Base-by-base conservation (phyloP, 2,329 filamentous ascomycete species). In the Fragosphaeria purpurea region DNA sequence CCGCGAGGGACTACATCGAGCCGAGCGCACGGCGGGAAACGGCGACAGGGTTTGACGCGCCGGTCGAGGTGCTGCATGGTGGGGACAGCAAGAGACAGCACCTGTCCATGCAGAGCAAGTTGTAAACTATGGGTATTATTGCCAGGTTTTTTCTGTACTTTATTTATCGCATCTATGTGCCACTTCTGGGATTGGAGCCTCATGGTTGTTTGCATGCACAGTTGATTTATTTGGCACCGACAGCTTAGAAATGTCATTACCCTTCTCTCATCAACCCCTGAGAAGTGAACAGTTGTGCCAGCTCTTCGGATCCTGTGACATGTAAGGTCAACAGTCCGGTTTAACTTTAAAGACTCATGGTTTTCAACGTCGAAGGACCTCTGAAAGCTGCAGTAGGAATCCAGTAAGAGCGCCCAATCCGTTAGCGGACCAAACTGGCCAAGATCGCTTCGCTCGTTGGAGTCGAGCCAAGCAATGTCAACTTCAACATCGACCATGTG, bases 351-450 rank as follows among this genome's bases (percentile, higher is more conserved):
- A 4, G 7, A 7, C 11, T 4, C 3, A 40, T 11, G 37, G 12
- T 22, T 35, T 22, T 22, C 22, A 8, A 37, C 34, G 5, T 42
- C 34, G n/a, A 47, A 47, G 44, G 58, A 61, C 40, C 49, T 61
- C 22, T 61, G 60, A 46, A 56, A 63, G 13, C 55, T 55, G 50
- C 33, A 41, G 33, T 13, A 47, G 22, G 38, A n/a, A 13, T 63
- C 61, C 31, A 63, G 58, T 7, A 56, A 58, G 30, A 60, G 9
- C 5, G 60, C 61, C 61, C 59, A 60, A 38, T 63, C 59, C 54
- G 62, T 61, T 34, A 61, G 58, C 50, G 59, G 55, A 33, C 37
- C 49, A 42, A 57, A 57, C 10, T 56, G 52, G 10, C 44, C 50
- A 3, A 50, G 37, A 11, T 42, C 49, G 4, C 44, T 30, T 11